phyloP scores from a whole-genome alignment of 169 alveolate genomes.

The Eimeria maxima region DNA sequence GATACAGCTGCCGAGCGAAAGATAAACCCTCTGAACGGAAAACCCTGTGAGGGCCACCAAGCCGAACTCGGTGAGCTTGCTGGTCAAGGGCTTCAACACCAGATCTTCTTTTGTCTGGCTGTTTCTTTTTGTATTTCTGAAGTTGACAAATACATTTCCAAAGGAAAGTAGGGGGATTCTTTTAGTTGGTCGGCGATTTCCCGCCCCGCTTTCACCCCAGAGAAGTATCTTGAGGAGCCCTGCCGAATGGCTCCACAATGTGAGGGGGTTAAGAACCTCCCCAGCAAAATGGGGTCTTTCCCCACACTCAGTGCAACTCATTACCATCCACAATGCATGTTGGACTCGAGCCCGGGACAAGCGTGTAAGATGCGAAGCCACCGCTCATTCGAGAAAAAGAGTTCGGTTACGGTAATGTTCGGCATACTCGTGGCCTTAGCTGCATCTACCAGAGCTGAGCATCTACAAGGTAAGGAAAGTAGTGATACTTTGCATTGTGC shows the following conservation, averaged over 20 bases:
- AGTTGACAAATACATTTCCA: neutral
- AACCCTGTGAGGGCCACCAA: constrained; percentile 42
- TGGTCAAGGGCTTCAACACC: neutral
- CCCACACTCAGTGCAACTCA: neutral
- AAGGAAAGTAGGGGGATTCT: neutral
- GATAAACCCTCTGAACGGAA: neutral
- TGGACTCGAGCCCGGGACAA: neutral
- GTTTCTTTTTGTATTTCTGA: neutral
- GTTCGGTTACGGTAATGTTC: neutral
- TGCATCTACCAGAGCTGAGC: constrained; percentile 1
- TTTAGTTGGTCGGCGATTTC: neutral
- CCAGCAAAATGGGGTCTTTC: neutral
- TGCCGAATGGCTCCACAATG: constrained; percentile 69
- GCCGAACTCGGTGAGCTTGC: constrained; percentile 5
- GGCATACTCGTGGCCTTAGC: neutral
- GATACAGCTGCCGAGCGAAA: neutral
- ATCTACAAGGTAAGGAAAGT: constrained; percentile 38
- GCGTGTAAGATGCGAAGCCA: neutral
- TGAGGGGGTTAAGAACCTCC: constrained; percentile 68
- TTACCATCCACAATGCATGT: neutral
- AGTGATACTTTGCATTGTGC: neutral
- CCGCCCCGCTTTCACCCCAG: neutral
- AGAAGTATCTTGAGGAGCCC: neutral
- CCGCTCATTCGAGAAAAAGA: neutral
- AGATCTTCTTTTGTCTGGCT: neutral